These are phyloP conservation scores for Naganishia liquefaciens DNA, from an alignment of 1,284 basidiomycete genomes.

Conservation along the genomic window DNA sequence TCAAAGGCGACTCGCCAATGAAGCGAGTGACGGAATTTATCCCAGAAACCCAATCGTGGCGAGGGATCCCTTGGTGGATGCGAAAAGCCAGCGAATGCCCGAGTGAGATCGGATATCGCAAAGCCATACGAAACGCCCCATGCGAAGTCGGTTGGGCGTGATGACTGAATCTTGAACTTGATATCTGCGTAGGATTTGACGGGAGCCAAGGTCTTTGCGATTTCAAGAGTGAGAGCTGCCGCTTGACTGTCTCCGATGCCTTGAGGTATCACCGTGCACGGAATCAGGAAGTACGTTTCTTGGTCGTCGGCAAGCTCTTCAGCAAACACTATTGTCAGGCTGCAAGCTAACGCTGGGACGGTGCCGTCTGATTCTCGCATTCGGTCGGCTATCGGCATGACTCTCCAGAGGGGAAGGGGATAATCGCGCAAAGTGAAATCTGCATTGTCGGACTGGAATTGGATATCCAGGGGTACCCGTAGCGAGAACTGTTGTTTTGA, in stretches of 20 bases:
- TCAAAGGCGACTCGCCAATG: slow-evolving; percentile 77
- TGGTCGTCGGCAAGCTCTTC: slow-evolving; percentile 76
- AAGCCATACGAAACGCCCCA: slow-evolving; percentile 91
- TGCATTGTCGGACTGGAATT: slow-evolving; percentile 67
- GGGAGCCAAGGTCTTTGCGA: slow-evolving; percentile 93
- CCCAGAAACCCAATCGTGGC: slow-evolving; percentile 89
- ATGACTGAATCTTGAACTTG: slow-evolving; percentile 66
- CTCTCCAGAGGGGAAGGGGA: slow-evolving; percentile 58
- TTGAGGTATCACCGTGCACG: slow-evolving; percentile 64
- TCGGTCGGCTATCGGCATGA: slow-evolving; percentile 37
- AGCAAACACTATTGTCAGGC: slow-evolving; percentile 79
- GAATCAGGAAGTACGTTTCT: slow-evolving; percentile 71
- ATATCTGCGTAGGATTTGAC: slow-evolving; percentile 89
- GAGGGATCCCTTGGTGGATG: slow-evolving; percentile 83
- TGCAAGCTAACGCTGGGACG: slow-evolving; percentile 54
- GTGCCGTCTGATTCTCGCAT: slow-evolving; percentile 34
- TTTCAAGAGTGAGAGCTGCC: slow-evolving; percentile 63
- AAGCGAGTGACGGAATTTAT: slow-evolving; percentile 80
- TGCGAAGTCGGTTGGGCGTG: slow-evolving; percentile 70
- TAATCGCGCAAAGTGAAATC: slow-evolving; percentile 74
- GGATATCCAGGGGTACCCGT: slow-evolving; percentile 78
- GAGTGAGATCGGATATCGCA: slow-evolving; percentile 82
- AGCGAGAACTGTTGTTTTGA: slow-evolving; percentile 72
- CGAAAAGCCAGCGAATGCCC: slow-evolving; percentile 78
- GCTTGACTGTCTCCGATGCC: slow-evolving; percentile 62